These are phyloP conservation scores for Trichoderma gamsii DNA, from an alignment of 495 filamentous ascomycete genomes.

Conservation along the genomic window DNA sequence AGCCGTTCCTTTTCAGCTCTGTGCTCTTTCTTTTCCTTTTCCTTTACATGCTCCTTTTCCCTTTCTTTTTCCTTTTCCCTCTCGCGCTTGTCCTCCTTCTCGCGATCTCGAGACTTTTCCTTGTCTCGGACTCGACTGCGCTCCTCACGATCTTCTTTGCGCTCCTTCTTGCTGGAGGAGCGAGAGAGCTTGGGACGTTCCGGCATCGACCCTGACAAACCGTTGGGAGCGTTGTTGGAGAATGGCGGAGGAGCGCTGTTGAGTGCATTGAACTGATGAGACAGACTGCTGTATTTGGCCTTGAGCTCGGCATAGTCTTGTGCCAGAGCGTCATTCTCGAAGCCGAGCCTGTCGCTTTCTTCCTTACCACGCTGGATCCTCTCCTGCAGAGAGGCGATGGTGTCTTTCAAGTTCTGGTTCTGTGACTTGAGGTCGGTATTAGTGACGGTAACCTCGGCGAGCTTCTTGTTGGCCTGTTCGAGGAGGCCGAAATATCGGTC, in stretches of 20 bases:
- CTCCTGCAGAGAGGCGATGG: conserved; percentile 66
- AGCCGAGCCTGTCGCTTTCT: conserved; percentile 74
- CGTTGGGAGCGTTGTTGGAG: background rate
- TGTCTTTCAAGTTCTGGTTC: conserved; percentile 54
- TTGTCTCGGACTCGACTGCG: conserved; percentile 7
- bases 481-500: conserved; percentile 19
- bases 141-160: conserved; percentile 25
- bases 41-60: conserved; percentile 18
- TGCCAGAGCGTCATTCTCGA: conserved; percentile 64
- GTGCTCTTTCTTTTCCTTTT: conserved; percentile 19
- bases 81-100: conserved; percentile 22
- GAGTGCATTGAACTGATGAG: conserved; percentile 48
- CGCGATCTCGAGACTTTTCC: conserved; percentile 18
- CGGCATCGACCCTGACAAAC: background rate
- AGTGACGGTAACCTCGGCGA: conserved; percentile 45
- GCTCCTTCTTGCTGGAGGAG: conserved; percentile 27
- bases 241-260: background rate
- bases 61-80: conserved; percentile 19
- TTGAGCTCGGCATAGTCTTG: conserved; percentile 80
- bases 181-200: conserved; percentile 18
- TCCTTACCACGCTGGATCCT: conserved; percentile 31
- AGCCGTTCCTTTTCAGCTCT: conserved; percentile 19
- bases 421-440: conserved; percentile 33
- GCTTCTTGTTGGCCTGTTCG: conserved; percentile 25
- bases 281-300: conserved; percentile 69